Base-by-base conservation (phyloP, 106 monocot genomes). In the Apostasia ramifera region DNA sequence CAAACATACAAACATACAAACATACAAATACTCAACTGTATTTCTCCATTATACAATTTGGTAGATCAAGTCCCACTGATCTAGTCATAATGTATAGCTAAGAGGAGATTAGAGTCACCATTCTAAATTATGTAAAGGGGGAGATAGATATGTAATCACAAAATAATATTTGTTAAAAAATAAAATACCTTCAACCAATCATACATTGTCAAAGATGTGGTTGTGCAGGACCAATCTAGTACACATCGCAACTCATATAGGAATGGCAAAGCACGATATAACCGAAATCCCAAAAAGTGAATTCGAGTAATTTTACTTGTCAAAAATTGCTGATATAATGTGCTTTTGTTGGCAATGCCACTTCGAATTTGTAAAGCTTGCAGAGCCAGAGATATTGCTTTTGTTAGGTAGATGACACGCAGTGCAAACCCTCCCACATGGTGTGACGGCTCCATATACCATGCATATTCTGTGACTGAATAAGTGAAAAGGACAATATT, bases 161-260 rank as follows among this genome's bases (percentile, higher is more conserved):
- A 26, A 26, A 26, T 26, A 26, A 26, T 26, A 26, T 26, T 26
- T 26, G 26, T 26, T 26, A 26, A 26, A 26, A 26, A 26, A 26
- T 26, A 26, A 26, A 26, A 26, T 84, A 97, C 95, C 95, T 97
- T 97, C 14, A 97, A 75, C 97, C 97, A 97, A 70, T 97, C 97
- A 72, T 97, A 97, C 97, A 97, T 97, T 71, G 97, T 97, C 40
- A 97, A 77, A 77, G 97, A 97, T 44, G 97, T 97, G 1, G 82
- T 48, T 61, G 97, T 97, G 59, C 92, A 97, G 12, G 92, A 92
- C 97, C 97, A 97, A 70, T 97, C 97, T 67, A 97, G 97, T 59
- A 92, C 92, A 80, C 97, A 97, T 48, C 97, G 83, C 43, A 97
- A 77, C 69, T 97, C 97, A 92, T 97, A 97, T 40, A 97, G 75